Evolutionary conservation across 78 protist species (phyloP).

Genomic region (Anaeramoeba flamelloides): DNA sequence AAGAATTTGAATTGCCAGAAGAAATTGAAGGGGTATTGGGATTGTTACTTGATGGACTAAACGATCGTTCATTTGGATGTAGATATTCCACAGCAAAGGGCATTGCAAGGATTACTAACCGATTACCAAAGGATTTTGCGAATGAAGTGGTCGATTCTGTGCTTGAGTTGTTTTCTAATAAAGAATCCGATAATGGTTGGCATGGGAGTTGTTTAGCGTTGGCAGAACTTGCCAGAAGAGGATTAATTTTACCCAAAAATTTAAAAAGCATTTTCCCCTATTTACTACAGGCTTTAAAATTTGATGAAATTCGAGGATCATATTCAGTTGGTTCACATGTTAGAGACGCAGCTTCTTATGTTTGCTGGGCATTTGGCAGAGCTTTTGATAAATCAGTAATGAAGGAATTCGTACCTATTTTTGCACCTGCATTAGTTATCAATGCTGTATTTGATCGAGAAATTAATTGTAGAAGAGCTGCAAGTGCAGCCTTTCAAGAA

Average conservation of each 20-base stretch:
- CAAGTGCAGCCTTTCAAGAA: slow-evolving; percentile 86
- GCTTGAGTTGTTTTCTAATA: slow-evolving; percentile 2
- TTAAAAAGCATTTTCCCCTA: slow-evolving; percentile 27
- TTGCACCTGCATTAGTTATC: slow-evolving; percentile 25
- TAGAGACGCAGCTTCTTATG: slow-evolving; percentile 87
- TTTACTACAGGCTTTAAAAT: background rate
- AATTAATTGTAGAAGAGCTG: slow-evolving; percentile 84
- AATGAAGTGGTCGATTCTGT: slow-evolving; percentile 55
- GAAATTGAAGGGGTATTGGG: slow-evolving; percentile 12
- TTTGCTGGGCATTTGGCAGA: slow-evolving; percentile 88
- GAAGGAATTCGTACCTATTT: slow-evolving; percentile 21
- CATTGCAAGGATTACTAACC: slow-evolving; percentile 55
- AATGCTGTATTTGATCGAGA: slow-evolving; percentile 50
- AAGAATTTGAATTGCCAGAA: slow-evolving; percentile 2
- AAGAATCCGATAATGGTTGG: slow-evolving; percentile 33
- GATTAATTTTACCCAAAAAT: slow-evolving; percentile 60
- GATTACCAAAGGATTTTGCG: slow-evolving; percentile 53
- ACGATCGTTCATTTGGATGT: background rate
- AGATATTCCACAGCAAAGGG: slow-evolving; percentile 78
- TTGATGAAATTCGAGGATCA: slow-evolving; percentile 10
- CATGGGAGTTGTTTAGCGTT: slow-evolving; percentile 82
- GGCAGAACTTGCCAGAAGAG: slow-evolving; percentile 78
- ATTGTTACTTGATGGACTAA: slow-evolving; percentile 2
- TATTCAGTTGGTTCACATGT: slow-evolving; percentile 75
- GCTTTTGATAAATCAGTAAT: slow-evolving; percentile 53